These are phyloP conservation scores for Lathyrus tuberosus DNA, from an alignment of 306 rosid species.

Conservation along the genomic window DNA sequence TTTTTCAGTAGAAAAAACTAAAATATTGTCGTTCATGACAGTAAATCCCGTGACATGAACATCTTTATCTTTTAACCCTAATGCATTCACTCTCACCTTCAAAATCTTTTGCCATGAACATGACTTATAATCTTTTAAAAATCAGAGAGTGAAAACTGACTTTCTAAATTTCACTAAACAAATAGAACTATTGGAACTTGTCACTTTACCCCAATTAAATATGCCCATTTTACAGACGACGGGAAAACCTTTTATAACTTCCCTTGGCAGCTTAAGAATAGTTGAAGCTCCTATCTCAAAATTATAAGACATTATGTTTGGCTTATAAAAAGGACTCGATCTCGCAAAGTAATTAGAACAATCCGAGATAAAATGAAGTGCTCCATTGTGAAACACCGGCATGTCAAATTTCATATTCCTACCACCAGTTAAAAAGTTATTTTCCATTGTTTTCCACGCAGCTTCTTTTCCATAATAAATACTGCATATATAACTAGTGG, in stretches of 20 bases:
- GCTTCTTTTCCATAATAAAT: background rate
- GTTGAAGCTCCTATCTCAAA: slow-evolving; percentile 7
- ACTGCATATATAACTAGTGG: background rate
- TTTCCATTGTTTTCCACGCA: background rate
- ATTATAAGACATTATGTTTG: slow-evolving; percentile 26
- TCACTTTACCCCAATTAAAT: slow-evolving; percentile 16
- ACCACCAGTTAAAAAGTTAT: background rate
- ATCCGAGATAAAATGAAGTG: background rate
- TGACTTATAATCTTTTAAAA: slow-evolving; percentile 2
- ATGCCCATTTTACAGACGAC: background rate
- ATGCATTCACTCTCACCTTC: slow-evolving; percentile 15
- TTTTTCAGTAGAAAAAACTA: no score
- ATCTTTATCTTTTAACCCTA: no score
- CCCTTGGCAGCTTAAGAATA: background rate
- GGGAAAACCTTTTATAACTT: slow-evolving; percentile 14
- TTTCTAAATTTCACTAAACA: slow-evolving; percentile 36
- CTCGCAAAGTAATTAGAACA: rapidly evolving
- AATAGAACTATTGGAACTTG: background rate
- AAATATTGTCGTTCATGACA: no score
- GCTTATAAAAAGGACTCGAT: slow-evolving; percentile 7
- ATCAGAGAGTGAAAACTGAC: slow-evolving; percentile 19
- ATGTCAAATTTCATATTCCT: background rate
- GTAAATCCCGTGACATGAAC: no score
- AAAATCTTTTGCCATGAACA: slow-evolving; percentile 4
- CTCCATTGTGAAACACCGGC: background rate